phyloP scores from a whole-genome alignment of 2,329 filamentous ascomycete species.

The Furcasterigmium sp. region DNA sequence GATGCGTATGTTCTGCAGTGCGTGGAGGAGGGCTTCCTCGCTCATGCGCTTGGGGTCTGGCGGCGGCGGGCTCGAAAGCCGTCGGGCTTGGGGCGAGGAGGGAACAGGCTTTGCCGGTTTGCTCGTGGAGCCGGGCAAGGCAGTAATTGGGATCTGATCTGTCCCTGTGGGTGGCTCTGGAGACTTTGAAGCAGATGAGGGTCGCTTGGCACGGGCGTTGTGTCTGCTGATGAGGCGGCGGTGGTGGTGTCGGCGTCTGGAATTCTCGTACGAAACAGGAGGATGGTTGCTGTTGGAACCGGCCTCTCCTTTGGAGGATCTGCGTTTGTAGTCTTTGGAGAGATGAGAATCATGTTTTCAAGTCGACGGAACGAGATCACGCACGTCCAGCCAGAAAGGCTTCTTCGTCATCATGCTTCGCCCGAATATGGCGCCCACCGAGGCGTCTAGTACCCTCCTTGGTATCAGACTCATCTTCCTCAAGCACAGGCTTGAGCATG shows the following conservation, averaged over 20 bases:
- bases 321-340: neutral
- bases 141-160: no score
- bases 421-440: no score
- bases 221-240: neutral
- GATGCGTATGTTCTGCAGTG: neutral
- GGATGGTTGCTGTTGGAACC: no score
- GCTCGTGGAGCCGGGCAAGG: neutral
- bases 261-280: no score
- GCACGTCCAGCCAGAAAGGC: neutral
- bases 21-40: neutral
- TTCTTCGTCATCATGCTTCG: no score
- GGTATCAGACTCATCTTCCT: neutral
- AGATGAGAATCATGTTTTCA: neutral
- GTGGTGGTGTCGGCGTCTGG: neutral
- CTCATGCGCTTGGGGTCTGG: neutral
- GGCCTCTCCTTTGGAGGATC: no score
- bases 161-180: neutral
- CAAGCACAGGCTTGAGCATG: slow-evolving; percentile 3
- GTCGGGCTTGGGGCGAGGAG: neutral
- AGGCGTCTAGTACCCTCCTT: no score
- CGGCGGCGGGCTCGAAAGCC: neutral
- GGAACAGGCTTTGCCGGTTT: neutral
- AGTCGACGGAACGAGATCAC: neutral
- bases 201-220: neutral
- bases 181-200: neutral